Evolutionary conservation across 148 eudicot species (phyloP).

Genomic region (Polygonum maritimum): DNA sequence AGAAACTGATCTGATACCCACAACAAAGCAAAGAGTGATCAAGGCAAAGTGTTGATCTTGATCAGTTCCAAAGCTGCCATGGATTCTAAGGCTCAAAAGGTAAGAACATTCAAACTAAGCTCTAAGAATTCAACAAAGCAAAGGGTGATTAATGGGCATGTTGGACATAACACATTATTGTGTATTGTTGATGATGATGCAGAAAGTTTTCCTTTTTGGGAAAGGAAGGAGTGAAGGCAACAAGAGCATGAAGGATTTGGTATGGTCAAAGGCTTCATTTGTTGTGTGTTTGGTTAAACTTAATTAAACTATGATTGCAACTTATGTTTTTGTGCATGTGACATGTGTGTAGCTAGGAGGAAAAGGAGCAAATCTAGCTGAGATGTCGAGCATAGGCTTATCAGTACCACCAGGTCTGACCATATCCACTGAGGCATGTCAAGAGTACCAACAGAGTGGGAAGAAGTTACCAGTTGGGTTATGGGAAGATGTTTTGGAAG

Average conservation of each 20-base stretch:
- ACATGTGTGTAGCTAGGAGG: slow-evolving; percentile 65
- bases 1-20: not conserved
- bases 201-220: slow-evolving; percentile 88
- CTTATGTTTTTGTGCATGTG: too few relatives aligned
- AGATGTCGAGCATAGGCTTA: slow-evolving; percentile 97
- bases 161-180: too few relatives aligned
- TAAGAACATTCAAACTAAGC: not conserved
- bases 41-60: not conserved
- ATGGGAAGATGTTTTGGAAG: slow-evolving; percentile 80
- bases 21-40: not conserved
- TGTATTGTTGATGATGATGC: not conserved
- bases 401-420: slow-evolving; percentile 97
- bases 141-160: too few relatives aligned
- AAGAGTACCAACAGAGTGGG: slow-evolving; percentile 73
- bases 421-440: slow-evolving; percentile 96
- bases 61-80: not conserved
- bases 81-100: not conserved
- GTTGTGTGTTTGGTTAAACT: too few relatives aligned
- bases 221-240: slow-evolving; percentile 95
- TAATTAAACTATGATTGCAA: too few relatives aligned
- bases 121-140: not conserved
- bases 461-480: slow-evolving; percentile 50
- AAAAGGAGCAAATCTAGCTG: slow-evolving; percentile 97
- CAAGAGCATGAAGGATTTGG: slow-evolving; percentile 96
- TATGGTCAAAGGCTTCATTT: slow-evolving; percentile 22